Evolutionary conservation across 2,329 filamentous ascomycete genomes (phyloP).

Genomic region (Paecilomyces dactylethromorphus): DNA sequence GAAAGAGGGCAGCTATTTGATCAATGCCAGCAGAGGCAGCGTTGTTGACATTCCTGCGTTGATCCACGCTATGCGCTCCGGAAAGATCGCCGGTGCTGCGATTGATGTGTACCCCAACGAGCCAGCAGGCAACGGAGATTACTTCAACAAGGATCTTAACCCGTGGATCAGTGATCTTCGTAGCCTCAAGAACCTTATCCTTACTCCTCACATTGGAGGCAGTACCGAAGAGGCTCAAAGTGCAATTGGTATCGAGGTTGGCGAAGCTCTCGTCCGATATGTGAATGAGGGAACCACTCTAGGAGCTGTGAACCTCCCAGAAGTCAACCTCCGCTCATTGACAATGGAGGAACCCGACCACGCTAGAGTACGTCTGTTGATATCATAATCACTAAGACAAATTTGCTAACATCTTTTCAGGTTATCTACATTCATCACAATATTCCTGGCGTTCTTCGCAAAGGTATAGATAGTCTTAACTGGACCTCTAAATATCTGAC

Average conservation of each 20-base stretch:
- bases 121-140: conserved; percentile 87
- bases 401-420: conserved; percentile 29
- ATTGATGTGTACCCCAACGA: conserved; percentile 94
- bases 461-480: conserved; percentile 44
- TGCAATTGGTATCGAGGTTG: conserved; percentile 91
- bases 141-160: conserved; percentile 82
- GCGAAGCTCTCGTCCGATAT: conserved; percentile 80
- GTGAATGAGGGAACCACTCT: conserved; percentile 92
- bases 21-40: conserved; percentile 90
- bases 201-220: conserved; percentile 94
- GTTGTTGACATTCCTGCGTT: conserved; percentile 92
- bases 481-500: not conserved
- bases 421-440: conserved; percentile 97
- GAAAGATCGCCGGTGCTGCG: conserved; percentile 89
- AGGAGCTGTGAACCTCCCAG: conserved; percentile 94
- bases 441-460: conserved; percentile 86
- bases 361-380: conserved; percentile 57
- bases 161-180: conserved; percentile 79
- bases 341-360: conserved; percentile 85
- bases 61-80: conserved; percentile 76
- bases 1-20: conserved; percentile 88
- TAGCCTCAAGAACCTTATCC: conserved; percentile 80
- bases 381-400: not conserved
- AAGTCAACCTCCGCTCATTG: conserved; percentile 81
- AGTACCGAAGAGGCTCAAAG: conserved; percentile 97